Base-by-base conservation (phyloP, 495 filamentous ascomycete genomes). In the Penicillium lividum region DNA sequence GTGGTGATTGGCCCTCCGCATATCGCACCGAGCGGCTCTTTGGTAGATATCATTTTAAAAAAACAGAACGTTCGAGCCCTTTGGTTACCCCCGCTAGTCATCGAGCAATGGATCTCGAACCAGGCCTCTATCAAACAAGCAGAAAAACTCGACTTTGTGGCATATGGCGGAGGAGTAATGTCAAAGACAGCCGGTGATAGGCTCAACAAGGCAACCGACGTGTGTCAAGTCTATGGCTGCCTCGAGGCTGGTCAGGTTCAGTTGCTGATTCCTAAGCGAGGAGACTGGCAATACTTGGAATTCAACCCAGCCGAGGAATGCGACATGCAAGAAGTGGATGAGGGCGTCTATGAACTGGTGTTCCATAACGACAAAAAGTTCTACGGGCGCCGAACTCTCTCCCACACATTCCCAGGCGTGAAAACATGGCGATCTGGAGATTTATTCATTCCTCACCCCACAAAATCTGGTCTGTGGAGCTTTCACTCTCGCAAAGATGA, bases 401-500 rank as follows among this genome's bases (percentile, higher is more conserved):
- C 50, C 5, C 59, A 68, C 7, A 71, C 55, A 3, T 71, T 66
- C 50, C 68, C 68, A 11, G 57, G 64, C 18, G 15, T 66, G 5
- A 56, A 75, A 3, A 76, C 83, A 57, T 83, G 74, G 58, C 70
- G 72, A 31, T 84, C 79, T 16, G 77, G 77, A 50, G 84, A 88
- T 64, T 65, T 86, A 30, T 88, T 77, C 63, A 62, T 64, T 46
- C 75, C 71, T 25, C 82, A 85, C 51, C 78, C 81, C 0, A 71
- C 73, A 2, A 67, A 77, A 38, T 67, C 73, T 0, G 64, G 77
- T 28, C 58, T 80, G 50, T 87, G 81, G 82, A 68, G 71, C 15
- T 84, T 79, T 51, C 62, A 71, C n/a, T 78, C 81, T 5, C 74
- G 84, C 33, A 67, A 68, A 4, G 84, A 88, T 59, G 84, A 85